Percentiles rank a stretch among this genome's conserved stretches.
Conservation (phyloP, 305 asterid species). For the Fraxinus greggii region DNA sequence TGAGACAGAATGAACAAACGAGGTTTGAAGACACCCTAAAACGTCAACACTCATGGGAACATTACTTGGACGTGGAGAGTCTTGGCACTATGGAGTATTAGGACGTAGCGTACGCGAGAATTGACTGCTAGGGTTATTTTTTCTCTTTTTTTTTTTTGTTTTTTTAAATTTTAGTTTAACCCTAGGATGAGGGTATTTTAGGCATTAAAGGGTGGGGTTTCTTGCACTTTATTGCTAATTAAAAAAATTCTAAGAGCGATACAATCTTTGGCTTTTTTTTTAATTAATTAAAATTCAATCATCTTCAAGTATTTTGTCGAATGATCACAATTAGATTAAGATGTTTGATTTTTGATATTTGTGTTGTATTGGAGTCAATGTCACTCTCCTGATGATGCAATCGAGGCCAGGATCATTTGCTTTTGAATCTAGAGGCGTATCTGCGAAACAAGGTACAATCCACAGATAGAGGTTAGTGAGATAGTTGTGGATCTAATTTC, state of each 20-base stretch:
- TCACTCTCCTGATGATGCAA: neutral
- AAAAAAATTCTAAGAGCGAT: neutral
- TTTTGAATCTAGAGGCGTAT: neutral
- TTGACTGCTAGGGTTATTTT: neutral
- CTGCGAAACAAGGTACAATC: neutral
- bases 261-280: neutral
- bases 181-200: neutral
- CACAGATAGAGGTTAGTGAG: neutral
- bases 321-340: neutral
- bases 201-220: neutral
- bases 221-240: neutral
- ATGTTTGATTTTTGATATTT: neutral
- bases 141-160: neutral
- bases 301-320: neutral
- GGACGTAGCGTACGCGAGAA: neutral
- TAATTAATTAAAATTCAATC: neutral
- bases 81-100: neutral
- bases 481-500: neutral
- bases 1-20: neutral
- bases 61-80: neutral
- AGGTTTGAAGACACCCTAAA: neutral
- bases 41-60: neutral
- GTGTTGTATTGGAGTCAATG: neutral
- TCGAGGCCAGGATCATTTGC: neutral
- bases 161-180: neutral